Evolutionary conservation across 1,139 yeast species (phyloP).

Genomic region (Arxiozyma bovina): DNA sequence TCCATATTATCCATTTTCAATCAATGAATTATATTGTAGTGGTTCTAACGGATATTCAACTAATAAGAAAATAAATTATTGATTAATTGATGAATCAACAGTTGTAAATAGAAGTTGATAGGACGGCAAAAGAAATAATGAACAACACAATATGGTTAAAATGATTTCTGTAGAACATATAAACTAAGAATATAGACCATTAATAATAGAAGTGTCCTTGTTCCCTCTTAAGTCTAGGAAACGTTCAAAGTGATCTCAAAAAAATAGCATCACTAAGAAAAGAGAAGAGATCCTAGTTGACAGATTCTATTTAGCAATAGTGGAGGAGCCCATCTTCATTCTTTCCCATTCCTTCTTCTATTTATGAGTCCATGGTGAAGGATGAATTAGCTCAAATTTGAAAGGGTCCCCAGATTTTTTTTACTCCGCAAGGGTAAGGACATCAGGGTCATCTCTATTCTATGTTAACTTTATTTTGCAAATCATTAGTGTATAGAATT

Average conservation of each 20-base stretch:
- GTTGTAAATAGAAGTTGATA: no score
- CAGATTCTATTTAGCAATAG: not conserved
- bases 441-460: no score
- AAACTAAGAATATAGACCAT: no score
- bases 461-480: no score
- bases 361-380: not conserved
- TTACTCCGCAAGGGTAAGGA: not conserved
- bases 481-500: not conserved
- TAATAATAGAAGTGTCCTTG: not conserved
- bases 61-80: not conserved
- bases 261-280: not conserved
- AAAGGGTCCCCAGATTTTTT: no score
- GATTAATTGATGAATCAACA: no score
- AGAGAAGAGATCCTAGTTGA: not conserved
- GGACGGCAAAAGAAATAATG: no score
- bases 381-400: not conserved
- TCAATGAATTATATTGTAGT: not conserved
- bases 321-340: not conserved
- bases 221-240: not conserved
- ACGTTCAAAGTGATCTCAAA: not conserved
- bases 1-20: constrained; percentile 13
- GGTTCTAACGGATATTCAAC: not conserved
- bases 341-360: no score
- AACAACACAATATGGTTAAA: no score
- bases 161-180: no score